Evolutionary conservation across 2,329 filamentous ascomycete genomes (phyloP).

Genomic region (Beauveria sp.): DNA sequence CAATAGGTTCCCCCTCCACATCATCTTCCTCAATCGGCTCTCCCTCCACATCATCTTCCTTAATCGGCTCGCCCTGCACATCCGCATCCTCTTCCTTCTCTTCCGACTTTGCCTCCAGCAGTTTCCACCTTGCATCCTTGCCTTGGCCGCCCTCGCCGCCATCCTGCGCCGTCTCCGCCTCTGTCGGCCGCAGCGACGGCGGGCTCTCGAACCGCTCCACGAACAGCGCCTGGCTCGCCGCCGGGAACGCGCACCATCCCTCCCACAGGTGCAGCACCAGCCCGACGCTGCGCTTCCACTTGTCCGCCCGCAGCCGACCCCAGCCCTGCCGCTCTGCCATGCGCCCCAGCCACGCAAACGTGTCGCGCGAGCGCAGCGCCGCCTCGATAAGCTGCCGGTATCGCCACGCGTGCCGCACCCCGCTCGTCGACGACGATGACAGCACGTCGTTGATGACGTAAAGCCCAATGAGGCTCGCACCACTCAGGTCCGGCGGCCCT

Average conservation of each 20-base stretch:
- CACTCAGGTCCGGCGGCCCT: slow-evolving; percentile 52
- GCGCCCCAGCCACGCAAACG: slow-evolving; percentile 68
- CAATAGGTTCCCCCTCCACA: slow-evolving; percentile 35
- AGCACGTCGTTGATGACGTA: slow-evolving; percentile 74
- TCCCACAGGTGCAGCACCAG: slow-evolving; percentile 65
- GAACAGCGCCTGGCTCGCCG: slow-evolving; percentile 65
- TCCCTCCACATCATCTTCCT: slow-evolving; percentile 37
- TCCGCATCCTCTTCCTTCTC: slow-evolving; percentile 36
- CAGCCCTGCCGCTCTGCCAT: slow-evolving; percentile 66
- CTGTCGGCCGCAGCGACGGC: slow-evolving; percentile 30
- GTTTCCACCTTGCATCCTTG: slow-evolving; percentile 42
- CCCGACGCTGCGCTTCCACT: slow-evolving; percentile 72
- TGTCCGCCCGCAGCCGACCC: slow-evolving; percentile 75
- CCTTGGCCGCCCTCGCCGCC: slow-evolving; percentile 16
- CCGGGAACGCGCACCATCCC: slow-evolving; percentile 65
- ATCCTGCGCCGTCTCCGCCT: slow-evolving; percentile 23
- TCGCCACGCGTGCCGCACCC: slow-evolving; percentile 77
- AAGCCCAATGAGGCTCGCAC: slow-evolving; percentile 69
- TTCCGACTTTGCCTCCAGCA: slow-evolving; percentile 32
- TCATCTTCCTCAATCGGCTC: slow-evolving; percentile 40
- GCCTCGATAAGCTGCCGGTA: slow-evolving; percentile 75
- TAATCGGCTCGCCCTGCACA: slow-evolving; percentile 39
- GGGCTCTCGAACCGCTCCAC: slow-evolving; percentile 64
- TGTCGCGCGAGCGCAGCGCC: slow-evolving; percentile 57
- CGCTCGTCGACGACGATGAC: slow-evolving; percentile 66